Evolutionary conservation across 352 stramenopile genomes (phyloP).

Genomic region (Plasmopara muralis): DNA sequence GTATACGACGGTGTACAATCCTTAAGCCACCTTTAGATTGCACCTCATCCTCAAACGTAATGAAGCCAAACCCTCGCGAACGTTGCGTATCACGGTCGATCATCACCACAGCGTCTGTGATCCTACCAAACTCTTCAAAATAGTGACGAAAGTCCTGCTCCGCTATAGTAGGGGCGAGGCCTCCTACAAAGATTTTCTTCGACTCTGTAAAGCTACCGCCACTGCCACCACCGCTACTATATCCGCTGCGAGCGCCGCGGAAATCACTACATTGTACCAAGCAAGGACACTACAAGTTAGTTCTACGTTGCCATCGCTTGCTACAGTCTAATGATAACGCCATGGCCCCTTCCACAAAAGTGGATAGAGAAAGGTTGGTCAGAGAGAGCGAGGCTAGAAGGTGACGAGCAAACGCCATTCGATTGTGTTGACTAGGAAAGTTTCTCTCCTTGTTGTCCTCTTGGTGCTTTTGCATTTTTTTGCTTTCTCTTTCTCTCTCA

Average conservation of each 20-base stretch:
- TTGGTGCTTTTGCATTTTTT: conserved; percentile 20
- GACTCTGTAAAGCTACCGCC: conserved; percentile 44
- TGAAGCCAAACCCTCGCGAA: conserved; percentile 89
- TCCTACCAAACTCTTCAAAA: conserved; percentile 88
- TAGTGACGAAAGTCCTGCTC: conserved; percentile 89
- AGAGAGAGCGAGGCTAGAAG: conserved; percentile 29
- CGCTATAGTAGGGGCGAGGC: conserved; percentile 73
- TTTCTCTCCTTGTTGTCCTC: conserved; percentile 23
- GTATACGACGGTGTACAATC: neutral
- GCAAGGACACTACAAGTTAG: conserved; percentile 23
- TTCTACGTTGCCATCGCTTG: conserved; percentile 6
- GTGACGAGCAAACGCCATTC: conserved; percentile 25
- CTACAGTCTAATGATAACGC: conserved; percentile 12
- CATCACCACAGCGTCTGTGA: conserved; percentile 91
- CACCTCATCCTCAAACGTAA: conserved; percentile 89
- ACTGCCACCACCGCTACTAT: conserved; percentile 9
- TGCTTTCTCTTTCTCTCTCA: conserved; percentile 15
- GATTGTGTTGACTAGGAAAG: conserved; percentile 31
- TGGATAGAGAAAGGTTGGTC: conserved; percentile 28
- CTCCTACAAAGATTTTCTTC: conserved; percentile 93
- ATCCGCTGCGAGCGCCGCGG: conserved; percentile 27
- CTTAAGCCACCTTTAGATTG: neutral
- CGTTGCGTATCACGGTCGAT: conserved; percentile 89
- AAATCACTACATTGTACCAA: conserved; percentile 36
- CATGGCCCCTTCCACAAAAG: conserved; percentile 22